Evolutionary conservation across 2,329 filamentous ascomycete genomes (phyloP).

Genomic region (Juglanconis sp.): DNA sequence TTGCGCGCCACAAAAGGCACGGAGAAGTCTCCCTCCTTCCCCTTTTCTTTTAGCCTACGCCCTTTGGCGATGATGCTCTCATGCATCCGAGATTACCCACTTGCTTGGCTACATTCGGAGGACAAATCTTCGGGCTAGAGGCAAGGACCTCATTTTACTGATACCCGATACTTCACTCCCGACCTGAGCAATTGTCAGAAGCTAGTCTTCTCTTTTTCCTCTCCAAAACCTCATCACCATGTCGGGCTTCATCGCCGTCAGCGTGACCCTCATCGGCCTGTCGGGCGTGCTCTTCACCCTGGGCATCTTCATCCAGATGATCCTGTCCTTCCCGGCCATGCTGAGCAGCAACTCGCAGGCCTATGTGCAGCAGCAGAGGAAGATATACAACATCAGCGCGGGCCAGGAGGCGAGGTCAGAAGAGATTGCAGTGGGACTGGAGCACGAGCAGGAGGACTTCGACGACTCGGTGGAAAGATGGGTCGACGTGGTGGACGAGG

Average conservation of each 20-base stretch:
- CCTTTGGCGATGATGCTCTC: neutral
- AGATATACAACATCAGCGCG: conserved; percentile 10
- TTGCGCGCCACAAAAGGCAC: neutral
- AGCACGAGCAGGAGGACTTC: conserved; percentile 4
- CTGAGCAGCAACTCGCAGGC: conserved; percentile 18
- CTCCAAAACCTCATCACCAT: neutral
- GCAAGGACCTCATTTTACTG: neutral
- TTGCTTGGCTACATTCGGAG: neutral
- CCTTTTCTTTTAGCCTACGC: neutral
- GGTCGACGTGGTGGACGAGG: conserved; percentile 12
- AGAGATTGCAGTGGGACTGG: neutral
- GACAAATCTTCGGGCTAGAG: neutral
- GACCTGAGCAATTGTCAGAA: neutral
- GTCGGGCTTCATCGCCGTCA: conserved; percentile 18
- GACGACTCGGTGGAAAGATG: conserved; percentile 7
- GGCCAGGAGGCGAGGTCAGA: neutral
- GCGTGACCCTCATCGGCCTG: conserved; percentile 17
- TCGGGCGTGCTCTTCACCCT: conserved; percentile 9
- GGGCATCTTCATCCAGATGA: conserved; percentile 16
- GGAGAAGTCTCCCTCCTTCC: neutral
- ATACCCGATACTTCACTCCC: neutral
- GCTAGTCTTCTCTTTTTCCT: neutral
- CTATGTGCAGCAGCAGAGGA: conserved; percentile 17
- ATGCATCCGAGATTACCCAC: neutral
- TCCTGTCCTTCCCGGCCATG: conserved; percentile 17